Evolutionary conservation across 352 stramenopile genomes (phyloP).

Genomic region (Pythium brachiatum): DNA sequence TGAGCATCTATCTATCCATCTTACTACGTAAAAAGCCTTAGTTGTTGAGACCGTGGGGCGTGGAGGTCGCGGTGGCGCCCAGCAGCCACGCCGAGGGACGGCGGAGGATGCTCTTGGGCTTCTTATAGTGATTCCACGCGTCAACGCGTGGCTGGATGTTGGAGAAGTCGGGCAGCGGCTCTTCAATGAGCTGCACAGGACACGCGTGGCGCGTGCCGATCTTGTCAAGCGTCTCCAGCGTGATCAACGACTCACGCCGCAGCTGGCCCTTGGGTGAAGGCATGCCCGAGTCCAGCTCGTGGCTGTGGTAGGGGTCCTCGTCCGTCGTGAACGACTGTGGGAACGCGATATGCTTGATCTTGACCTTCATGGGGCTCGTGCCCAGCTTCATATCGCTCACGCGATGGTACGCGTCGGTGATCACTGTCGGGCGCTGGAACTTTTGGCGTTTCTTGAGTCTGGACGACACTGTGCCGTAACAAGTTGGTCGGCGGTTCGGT

Average conservation of each 20-base stretch:
- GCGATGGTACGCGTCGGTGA: conserved; percentile 63
- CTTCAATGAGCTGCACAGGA: conserved; percentile 62
- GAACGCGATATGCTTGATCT: conserved; percentile 52
- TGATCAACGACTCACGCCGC: conserved; percentile 45
- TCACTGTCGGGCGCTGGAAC: conserved; percentile 56
- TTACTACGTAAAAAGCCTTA: neutral
- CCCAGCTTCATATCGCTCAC: conserved; percentile 77
- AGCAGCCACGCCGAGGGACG: conserved; percentile 57
- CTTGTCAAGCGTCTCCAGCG: conserved; percentile 71
- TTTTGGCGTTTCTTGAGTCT: conserved; percentile 65
- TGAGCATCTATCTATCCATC: neutral
- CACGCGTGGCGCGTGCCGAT: conserved; percentile 71
- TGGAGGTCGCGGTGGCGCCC: conserved; percentile 10
- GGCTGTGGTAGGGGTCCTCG: conserved; percentile 4
- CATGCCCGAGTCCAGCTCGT: conserved; percentile 49
- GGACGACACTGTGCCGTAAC: conserved; percentile 59
- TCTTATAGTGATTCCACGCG: conserved; percentile 57
- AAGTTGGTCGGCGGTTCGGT: conserved; percentile 37
- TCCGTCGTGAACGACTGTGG: conserved; percentile 26
- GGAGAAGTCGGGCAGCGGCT: conserved; percentile 56
- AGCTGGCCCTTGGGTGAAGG: conserved; percentile 52
- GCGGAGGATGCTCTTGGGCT: conserved; percentile 42
- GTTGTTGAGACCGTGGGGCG: conserved; percentile 27
- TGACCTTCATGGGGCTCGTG: conserved; percentile 43
- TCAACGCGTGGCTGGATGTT: conserved; percentile 49